Evolutionary conservation across 2,329 filamentous ascomycete species (phyloP).

Genomic region (Xylaria multiplex): DNA sequence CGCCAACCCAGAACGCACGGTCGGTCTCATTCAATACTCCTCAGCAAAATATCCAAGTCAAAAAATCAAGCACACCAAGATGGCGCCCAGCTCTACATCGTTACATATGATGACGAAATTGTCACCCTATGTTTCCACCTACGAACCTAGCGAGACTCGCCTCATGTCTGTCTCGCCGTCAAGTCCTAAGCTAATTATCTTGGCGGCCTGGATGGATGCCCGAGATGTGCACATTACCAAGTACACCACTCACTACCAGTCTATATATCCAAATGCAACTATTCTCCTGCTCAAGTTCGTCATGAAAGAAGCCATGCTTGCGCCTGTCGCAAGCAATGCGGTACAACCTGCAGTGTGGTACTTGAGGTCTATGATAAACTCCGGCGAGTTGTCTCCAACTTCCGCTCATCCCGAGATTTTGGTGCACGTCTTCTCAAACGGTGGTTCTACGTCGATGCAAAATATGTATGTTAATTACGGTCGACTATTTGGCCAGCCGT

Average conservation of each 20-base stretch:
- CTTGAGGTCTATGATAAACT: slow-evolving; percentile 49
- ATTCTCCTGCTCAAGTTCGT: slow-evolving; percentile 60
- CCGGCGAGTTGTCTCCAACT: slow-evolving; percentile 37
- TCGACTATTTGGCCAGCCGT: slow-evolving; percentile 40
- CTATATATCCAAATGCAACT: slow-evolving; percentile 55
- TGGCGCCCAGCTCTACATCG: slow-evolving; percentile 35
- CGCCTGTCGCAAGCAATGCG: slow-evolving; percentile 47
- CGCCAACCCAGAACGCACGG: background rate
- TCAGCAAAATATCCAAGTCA: background rate
- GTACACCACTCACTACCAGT: slow-evolving; percentile 59
- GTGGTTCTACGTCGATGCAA: slow-evolving; percentile 57
- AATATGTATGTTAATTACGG: slow-evolving; percentile 52
- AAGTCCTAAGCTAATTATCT: slow-evolving; percentile 58
- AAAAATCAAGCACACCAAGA: slow-evolving; percentile 10
- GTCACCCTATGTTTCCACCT: slow-evolving; percentile 45
- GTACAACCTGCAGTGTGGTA: slow-evolving; percentile 55
- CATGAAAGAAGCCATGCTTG: slow-evolving; percentile 51
- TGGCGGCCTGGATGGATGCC: slow-evolving; percentile 64
- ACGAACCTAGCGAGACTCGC: slow-evolving; percentile 41
- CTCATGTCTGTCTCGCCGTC: slow-evolving; percentile 21
- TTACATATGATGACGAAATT: slow-evolving; percentile 45
- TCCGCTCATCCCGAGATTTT: slow-evolving; percentile 52
- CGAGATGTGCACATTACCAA: slow-evolving; percentile 62
- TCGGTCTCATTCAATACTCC: no score
- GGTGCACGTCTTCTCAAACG: slow-evolving; percentile 64